Evolutionary conservation across 805 yeast genomes (phyloP).

Genomic region (Naumovozyma baii): DNA sequence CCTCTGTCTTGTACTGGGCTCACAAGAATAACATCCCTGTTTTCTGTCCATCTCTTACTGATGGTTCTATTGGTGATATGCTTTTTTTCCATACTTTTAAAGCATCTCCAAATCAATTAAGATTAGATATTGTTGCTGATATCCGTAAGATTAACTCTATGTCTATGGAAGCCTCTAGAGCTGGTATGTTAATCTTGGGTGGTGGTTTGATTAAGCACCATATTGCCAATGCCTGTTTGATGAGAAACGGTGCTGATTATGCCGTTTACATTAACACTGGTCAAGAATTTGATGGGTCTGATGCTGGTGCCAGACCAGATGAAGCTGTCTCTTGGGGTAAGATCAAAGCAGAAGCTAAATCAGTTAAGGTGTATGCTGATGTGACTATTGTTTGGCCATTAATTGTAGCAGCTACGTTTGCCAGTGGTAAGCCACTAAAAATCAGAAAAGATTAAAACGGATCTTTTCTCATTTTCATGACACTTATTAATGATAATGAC

Average conservation of each 20-base stretch:
- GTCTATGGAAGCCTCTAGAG: constrained; percentile 88
- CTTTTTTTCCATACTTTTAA: constrained; percentile 96
- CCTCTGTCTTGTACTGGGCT: constrained; percentile 94
- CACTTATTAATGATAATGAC: not conserved
- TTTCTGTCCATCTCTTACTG: constrained; percentile 95
- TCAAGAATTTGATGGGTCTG: constrained; percentile 97
- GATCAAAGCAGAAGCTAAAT: constrained; percentile 86
- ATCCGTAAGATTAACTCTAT: constrained; percentile 83
- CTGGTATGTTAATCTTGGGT: constrained; percentile 94
- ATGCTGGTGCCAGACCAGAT: constrained; percentile 98
- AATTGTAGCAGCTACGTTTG: constrained; percentile 96
- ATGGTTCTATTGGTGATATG: constrained; percentile 98
- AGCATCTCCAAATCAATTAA: constrained; percentile 78
- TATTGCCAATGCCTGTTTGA: constrained; percentile 92
- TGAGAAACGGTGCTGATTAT: constrained; percentile 99
- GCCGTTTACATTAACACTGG: constrained; percentile 97
- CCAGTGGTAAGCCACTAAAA: constrained; percentile 35
- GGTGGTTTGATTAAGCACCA: constrained; percentile 97
- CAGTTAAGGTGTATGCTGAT: constrained; percentile 90
- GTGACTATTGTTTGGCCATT: constrained; percentile 92
- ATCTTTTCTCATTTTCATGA: not conserved
- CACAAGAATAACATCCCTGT: constrained; percentile 93
- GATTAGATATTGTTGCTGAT: constrained; percentile 89
- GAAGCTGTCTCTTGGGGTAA: constrained; percentile 99
- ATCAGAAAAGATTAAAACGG: not conserved